A percentile compares a stretch with the other conserved stretches of the same genome.
These are phyloP conservation scores for Pyricularia grisea DNA, from an alignment of 2,329 filamentous ascomycete species.

Conservation along the genomic window DNA sequence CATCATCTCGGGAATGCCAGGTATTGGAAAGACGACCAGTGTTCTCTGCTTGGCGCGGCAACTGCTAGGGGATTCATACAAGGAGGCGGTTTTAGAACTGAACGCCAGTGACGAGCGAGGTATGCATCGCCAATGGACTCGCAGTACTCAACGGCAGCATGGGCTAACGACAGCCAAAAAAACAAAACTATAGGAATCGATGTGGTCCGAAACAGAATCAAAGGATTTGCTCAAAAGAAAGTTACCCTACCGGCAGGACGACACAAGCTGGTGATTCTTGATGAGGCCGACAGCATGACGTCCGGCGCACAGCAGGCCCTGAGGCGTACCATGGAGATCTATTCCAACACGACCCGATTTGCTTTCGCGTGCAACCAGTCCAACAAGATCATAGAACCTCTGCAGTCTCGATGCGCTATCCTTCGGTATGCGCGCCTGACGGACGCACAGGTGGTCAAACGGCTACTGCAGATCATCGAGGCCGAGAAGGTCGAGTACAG, in stretches of 20 bases:
- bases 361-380: conserved; percentile 98
- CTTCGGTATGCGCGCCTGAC: conserved; percentile 88
- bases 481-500: conserved; percentile 85
- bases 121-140: conserved; percentile 15
- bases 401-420: conserved; percentile 94
- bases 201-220: conserved; percentile 93
- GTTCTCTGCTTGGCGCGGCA: conserved; percentile 89
- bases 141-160: background rate
- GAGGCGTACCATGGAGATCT: conserved; percentile 96
- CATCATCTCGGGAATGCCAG: conserved; percentile 99
- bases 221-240: conserved; percentile 98
- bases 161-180: background rate
- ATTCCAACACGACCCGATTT: conserved; percentile 91
- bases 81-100: conserved; percentile 91
- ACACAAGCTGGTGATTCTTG: conserved; percentile 94
- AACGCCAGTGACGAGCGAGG: conserved; percentile 95
- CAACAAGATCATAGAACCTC: conserved; percentile 99
- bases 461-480: conserved; percentile 84
- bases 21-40: conserved; percentile 96
- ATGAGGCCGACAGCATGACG: conserved; percentile 98
- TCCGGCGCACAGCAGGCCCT: conserved; percentile 92
- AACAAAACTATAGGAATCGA: conserved; percentile 64
- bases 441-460: conserved; percentile 84
- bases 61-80: conserved; percentile 85
- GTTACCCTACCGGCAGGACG: conserved; percentile 84